Base-by-base conservation (phyloP, 164 flowering plant genomes). In the Sedum album region DNA sequence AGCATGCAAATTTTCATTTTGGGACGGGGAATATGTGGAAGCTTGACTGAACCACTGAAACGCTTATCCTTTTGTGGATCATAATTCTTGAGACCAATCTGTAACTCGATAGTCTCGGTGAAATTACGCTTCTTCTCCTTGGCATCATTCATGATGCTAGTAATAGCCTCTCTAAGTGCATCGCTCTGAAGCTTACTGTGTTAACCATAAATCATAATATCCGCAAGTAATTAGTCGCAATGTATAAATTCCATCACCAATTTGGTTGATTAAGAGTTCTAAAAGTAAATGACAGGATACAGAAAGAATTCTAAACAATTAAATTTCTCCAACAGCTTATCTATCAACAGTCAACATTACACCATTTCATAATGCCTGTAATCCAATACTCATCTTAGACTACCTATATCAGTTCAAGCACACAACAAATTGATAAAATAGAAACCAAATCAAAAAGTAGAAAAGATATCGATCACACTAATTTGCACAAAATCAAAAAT, bases 61-160 rank as follows among this genome's bases (percentile, higher is more conserved):
- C 62, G 62, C 33, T 57, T 57, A 33, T 57, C 62, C 62, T 57
- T 57, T 17, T 57, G 62, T 30, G 62, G 62, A 57, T 57, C 62
- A 28, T 57, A 57, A 28, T 57, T 57, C 62, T 57, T 57, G 0
- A 57, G 62, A 57, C 62, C 62, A 28, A 57, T 57, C 62, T 57
- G 62, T 28, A 57, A 57, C 33, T 57, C 62, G 28, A 57, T 57
- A 2, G 62, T 57, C 33, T 57, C 62, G 28, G 33, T 28, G 17
- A 57, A 57, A 23, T 57, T 57, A 11, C 62, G 62, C 20, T 57
- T 57, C 62, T 57, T 57, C 62, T 57, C 62, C 20, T 57, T 57
- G 62, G 62, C 18, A 57, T 57, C 62, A 20, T 33, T 57, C 62
- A 57, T 57, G 62, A 57, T 57, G 31, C 62, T 33, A 0, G 62